These are phyloP conservation scores for Dactylonectria macrodidyma DNA, from an alignment of 2,329 filamentous ascomycete genomes.

Conservation along the genomic window DNA sequence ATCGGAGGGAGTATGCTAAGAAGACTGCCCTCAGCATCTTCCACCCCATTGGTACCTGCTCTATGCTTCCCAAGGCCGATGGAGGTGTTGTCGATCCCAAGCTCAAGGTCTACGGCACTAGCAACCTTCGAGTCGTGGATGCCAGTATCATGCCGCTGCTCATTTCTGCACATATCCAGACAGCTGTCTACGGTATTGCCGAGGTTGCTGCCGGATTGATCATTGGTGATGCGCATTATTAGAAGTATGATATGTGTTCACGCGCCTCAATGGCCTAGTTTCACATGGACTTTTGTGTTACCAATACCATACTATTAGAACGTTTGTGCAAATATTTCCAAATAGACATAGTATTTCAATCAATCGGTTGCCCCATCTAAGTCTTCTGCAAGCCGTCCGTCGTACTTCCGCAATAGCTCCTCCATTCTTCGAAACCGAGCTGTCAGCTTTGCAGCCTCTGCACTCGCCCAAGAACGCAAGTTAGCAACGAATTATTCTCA, in stretches of 20 bases:
- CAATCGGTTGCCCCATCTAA: no score
- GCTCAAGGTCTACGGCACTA: conserved; percentile 64
- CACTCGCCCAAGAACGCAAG: no score
- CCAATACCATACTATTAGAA: no score
- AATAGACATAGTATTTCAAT: no score
- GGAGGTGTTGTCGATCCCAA: conserved; percentile 62
- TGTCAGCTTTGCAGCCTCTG: no score
- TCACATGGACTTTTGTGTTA: no score
- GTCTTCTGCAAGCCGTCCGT: no score
- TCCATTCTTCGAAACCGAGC: no score
- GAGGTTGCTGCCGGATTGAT: conserved; percentile 59
- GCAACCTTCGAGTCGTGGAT: conserved; percentile 64
- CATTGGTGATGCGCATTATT: conserved; percentile 28
- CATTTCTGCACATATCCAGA: conserved; percentile 64
- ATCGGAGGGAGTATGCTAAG: conserved; percentile 35
- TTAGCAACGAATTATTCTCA: no score
- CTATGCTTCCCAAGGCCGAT: conserved; percentile 61
- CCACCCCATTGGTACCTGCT: conserved; percentile 61
- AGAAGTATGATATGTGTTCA: background rate
- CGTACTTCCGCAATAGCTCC: no score
- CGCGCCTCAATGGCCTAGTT: no score
- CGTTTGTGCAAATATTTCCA: no score
- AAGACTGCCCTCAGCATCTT: conserved; percentile 42
- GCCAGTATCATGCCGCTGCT: conserved; percentile 65
- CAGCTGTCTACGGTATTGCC: conserved; percentile 66